A percentile compares a stretch with the other conserved stretches of the same genome.
Evolutionary conservation across 306 rosid species (phyloP).

Genomic region (Vicia sativa): DNA sequence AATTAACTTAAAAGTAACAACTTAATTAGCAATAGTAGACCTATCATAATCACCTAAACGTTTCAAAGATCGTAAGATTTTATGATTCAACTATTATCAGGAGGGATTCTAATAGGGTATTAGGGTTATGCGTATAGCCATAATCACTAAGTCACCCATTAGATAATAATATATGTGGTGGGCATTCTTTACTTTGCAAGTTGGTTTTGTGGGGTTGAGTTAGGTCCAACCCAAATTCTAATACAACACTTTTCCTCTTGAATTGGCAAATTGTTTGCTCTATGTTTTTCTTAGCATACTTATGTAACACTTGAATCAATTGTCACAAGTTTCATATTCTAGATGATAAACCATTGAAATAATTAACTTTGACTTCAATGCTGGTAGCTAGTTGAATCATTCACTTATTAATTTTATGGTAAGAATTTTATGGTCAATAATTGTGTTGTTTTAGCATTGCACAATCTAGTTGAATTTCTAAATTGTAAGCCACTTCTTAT

Average conservation of each 20-base stretch:
- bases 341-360: conserved; percentile 12
- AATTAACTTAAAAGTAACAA: no score
- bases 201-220: conserved; percentile 1
- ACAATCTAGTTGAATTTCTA: conserved; percentile 27
- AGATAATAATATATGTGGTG: neutral
- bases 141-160: neutral
- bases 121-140: no score
- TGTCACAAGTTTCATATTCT: conserved; percentile 1
- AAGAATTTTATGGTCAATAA: conserved; percentile 2
- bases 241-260: neutral
- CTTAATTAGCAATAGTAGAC: no score
- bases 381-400: conserved; percentile 22
- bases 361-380: conserved; percentile 13
- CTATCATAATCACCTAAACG: no score
- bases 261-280: conserved; percentile 22
- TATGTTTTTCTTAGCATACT: conserved; percentile 13
- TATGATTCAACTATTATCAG: no score
- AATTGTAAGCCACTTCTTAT: conserved; percentile 32
- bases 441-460: conserved; percentile 22
- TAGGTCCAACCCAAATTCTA: neutral
- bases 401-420: conserved; percentile 14
- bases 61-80: no score
- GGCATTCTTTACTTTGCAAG: neutral
- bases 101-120: no score
- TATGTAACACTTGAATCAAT: conserved; percentile 23